phyloP scores from a whole-genome alignment of 148 eudicot species.

The Chenopodium berlandieri region DNA sequence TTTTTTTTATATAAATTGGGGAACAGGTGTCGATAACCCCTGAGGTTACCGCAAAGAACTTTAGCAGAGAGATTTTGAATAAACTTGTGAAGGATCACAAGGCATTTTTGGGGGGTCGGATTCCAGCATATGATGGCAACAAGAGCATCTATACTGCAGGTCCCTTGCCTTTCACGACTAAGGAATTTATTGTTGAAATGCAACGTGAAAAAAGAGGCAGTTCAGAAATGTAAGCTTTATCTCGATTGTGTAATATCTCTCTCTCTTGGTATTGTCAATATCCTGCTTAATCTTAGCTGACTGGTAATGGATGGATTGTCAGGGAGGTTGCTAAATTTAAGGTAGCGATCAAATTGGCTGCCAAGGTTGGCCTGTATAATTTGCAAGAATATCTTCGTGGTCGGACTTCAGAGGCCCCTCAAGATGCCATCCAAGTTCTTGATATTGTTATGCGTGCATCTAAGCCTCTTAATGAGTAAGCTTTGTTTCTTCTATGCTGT shows the following conservation, averaged over 20 bases:
- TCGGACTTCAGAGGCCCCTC: constrained; percentile 48
- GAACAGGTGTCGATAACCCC: constrained; percentile 61
- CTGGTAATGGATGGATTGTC: constrained; percentile 8
- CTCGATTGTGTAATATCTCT: no score
- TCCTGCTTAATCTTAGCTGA: neutral
- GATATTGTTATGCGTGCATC: constrained; percentile 67
- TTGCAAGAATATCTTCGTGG: constrained; percentile 46
- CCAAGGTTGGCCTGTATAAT: constrained; percentile 42
- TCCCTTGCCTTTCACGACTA: constrained; percentile 54
- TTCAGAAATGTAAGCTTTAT: constrained; percentile 17
- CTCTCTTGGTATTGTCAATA: neutral
- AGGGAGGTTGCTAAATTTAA: constrained; percentile 37
- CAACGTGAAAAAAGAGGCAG: constrained; percentile 18
- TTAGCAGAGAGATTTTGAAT: constrained; percentile 45
- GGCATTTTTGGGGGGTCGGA: constrained; percentile 33
- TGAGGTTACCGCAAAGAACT: constrained; percentile 47
- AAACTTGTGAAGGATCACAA: constrained; percentile 31
- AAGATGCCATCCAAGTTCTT: constrained; percentile 75
- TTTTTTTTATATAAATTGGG: neutral
- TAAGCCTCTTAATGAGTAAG: constrained; percentile 27
- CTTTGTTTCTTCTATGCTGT: no score
- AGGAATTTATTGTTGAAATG: constrained; percentile 53
- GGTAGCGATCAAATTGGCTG: constrained; percentile 63
- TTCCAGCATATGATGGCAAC: constrained; percentile 64
- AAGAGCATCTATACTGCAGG: constrained; percentile 68